These are phyloP conservation scores for Acacia melanoxylon DNA, from an alignment of 306 rosid genomes.

Conservation along the genomic window DNA sequence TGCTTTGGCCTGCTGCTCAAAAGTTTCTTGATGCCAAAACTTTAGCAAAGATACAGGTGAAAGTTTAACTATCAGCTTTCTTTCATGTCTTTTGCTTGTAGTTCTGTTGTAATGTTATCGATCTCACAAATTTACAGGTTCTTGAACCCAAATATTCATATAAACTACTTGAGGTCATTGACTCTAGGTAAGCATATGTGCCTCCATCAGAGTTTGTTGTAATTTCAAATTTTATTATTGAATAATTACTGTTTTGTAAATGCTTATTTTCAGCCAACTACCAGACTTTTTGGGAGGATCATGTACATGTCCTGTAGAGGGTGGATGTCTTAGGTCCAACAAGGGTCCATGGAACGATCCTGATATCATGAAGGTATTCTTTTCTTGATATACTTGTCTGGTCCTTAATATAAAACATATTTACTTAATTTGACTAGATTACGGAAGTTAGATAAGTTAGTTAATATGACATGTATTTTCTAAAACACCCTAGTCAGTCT, in stretches of 20 bases:
- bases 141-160: constrained; percentile 65
- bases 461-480: too few species aligned
- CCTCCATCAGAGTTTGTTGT: constrained; percentile 8
- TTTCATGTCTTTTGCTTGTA: constrained; percentile 16
- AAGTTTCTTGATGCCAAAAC: constrained; percentile 88
- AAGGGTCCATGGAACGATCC: constrained; percentile 97
- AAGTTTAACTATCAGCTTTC: constrained; percentile 25
- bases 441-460: too few species aligned
- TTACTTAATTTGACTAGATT: too few species aligned
- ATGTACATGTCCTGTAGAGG: constrained; percentile 75
- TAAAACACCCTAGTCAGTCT: too few species aligned
- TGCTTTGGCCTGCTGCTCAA: constrained; percentile 98
- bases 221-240: constrained; percentile 11
- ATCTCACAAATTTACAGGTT: constrained; percentile 57
- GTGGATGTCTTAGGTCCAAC: constrained; percentile 84
- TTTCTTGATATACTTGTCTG: not conserved
- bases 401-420: too few species aligned
- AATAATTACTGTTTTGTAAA: constrained; percentile 26
- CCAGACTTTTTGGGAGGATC: constrained; percentile 96
- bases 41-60: constrained; percentile 83
- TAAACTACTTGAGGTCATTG: constrained; percentile 79
- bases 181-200: constrained; percentile 56
- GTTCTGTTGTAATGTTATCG: constrained; percentile 25
- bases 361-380: constrained; percentile 78
- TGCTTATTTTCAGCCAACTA: constrained; percentile 72